These are phyloP conservation scores for Limonium bicolor DNA, from an alignment of 148 eudicot genomes.

Conservation along the genomic window DNA sequence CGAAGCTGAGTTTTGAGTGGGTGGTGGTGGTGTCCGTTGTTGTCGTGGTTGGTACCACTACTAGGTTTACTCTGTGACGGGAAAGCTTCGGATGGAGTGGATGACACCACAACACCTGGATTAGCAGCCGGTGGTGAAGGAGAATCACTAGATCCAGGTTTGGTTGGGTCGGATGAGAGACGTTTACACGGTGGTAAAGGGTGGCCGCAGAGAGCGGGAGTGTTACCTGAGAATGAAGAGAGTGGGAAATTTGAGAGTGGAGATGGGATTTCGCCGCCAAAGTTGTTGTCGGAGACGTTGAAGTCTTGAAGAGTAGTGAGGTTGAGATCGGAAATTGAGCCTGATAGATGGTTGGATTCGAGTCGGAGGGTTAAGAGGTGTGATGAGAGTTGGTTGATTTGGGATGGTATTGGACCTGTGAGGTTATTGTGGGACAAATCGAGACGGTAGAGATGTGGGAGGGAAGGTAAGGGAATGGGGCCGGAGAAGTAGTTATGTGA, in stretches of 20 bases:
- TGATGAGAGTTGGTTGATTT: slow-evolving; percentile 12
- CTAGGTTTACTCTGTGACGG: too few species aligned
- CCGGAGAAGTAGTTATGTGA: slow-evolving; percentile 23
- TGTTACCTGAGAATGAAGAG: slow-evolving; percentile 12
- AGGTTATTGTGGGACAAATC: slow-evolving; percentile 28
- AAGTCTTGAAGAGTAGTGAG: slow-evolving; percentile 23
- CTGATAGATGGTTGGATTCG: slow-evolving; percentile 23
- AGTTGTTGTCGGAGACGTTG: slow-evolving; percentile 54
- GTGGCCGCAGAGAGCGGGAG: neutral
- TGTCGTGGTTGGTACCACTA: too few species aligned
- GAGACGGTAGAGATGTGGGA: slow-evolving; percentile 23
- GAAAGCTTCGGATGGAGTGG: too few species aligned
- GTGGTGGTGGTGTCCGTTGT: too few species aligned
- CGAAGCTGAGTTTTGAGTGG: slow-evolving; percentile 18
- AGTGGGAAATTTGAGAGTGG: neutral
- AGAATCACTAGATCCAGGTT: neutral
- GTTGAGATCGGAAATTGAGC: slow-evolving; percentile 28
- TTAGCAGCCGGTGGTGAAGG: slow-evolving; percentile 6
- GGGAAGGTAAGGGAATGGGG: slow-evolving; percentile 14
- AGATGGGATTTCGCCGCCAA: slow-evolving; percentile 1
- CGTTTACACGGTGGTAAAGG: neutral
- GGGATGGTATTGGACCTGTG: slow-evolving; percentile 13
- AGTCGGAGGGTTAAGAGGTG: slow-evolving; percentile 19
- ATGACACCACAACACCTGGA: slow-evolving; percentile 31
- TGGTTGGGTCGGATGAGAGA: neutral